phyloP scores from a whole-genome alignment of 225 moss, liverwort and hornwort species.

The Takakia lepidozioides region DNA sequence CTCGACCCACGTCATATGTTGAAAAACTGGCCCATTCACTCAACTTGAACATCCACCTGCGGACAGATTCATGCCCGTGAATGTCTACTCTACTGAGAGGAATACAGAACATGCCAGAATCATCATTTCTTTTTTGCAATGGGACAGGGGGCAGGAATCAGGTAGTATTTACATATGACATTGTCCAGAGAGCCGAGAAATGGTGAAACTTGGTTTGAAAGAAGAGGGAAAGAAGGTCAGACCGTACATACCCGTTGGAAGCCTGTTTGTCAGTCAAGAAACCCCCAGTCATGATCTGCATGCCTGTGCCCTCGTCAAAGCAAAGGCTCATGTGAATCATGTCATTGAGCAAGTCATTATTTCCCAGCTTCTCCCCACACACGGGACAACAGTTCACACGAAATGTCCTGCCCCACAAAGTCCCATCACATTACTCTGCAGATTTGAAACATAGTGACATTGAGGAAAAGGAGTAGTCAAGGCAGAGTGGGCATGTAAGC shows the following conservation, averaged over 20 bases:
- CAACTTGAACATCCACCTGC: conserved; percentile 98
- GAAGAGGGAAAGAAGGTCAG: no score
- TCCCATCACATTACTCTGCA: no score
- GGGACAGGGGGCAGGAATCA: no score
- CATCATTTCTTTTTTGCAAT: no score
- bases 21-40: conserved; percentile 94
- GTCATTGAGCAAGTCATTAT: conserved; percentile 71
- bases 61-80: neutral
- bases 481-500: no score
- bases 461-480: no score
- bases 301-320: conserved; percentile 98
- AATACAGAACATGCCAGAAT: no score
- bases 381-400: conserved; percentile 79
- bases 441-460: no score
- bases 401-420: conserved; percentile 49
- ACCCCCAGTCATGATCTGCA: conserved; percentile 88
- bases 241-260: conserved; percentile 64
- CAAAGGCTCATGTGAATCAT: conserved; percentile 97
- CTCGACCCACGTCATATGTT: conserved; percentile 78
- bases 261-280: conserved; percentile 98
- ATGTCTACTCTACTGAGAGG: no score
- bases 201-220: no score
- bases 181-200: no score
- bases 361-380: conserved; percentile 79
- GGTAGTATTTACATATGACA: no score